Conservation (phyloP, 1,139 yeast species). For the Debaryomyces coudertii region DNA sequence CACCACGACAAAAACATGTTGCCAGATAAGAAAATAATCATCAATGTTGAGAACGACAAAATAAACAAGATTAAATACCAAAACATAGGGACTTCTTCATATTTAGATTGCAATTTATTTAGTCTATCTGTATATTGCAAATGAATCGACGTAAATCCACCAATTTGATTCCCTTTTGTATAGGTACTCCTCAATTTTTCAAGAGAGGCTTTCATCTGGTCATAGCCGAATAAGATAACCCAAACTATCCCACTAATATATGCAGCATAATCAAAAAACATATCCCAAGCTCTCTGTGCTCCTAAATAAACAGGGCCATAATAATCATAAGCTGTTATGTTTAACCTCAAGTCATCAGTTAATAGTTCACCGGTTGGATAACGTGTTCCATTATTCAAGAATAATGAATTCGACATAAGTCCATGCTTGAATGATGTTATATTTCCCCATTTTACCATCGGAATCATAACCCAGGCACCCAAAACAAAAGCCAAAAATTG, state of each 20-base stretch:
- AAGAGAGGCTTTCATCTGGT: conserved; percentile 18
- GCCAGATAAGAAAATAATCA: conserved; percentile 37
- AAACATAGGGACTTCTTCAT: conserved; percentile 42
- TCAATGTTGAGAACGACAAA: conserved; percentile 36
- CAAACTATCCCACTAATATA: conserved; percentile 51
- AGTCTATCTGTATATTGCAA: conserved; percentile 38
- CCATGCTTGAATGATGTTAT: conserved; percentile 32
- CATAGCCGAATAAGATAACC: conserved; percentile 44
- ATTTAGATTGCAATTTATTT: conserved; percentile 39
- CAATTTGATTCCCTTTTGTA: conserved; percentile 2
- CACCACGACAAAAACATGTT: conserved; percentile 54
- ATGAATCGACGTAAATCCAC: conserved; percentile 8
- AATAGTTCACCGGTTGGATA: conserved; percentile 42
- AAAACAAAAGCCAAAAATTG: conserved; percentile 45
- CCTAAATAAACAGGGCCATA: conserved; percentile 47
- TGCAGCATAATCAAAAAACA: conserved; percentile 56
- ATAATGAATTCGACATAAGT: conserved; percentile 44
- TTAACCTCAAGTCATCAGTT: conserved; percentile 35
- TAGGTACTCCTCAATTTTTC: conserved; percentile 13
- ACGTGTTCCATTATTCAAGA: conserved; percentile 30
- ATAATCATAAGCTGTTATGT: conserved; percentile 40
- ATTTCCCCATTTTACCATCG: conserved; percentile 42
- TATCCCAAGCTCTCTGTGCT: conserved; percentile 52
- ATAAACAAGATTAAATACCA: conserved; percentile 45
- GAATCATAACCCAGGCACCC: conserved; percentile 48